Conservation (phyloP, 1,139 yeast species). For the Casaregolazyma lundiana region DNA sequence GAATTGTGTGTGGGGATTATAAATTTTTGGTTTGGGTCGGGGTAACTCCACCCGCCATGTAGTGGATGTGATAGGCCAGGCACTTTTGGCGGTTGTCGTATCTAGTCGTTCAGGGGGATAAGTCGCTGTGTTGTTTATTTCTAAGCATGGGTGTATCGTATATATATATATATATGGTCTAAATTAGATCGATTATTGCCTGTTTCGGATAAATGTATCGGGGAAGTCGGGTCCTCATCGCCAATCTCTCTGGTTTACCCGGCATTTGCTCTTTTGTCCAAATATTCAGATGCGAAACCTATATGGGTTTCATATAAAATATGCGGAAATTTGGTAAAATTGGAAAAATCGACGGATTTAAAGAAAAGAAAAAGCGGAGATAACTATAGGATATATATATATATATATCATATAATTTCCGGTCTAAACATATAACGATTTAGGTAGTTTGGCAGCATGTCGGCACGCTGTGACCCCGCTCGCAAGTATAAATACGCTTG, state of each 20-base stretch:
- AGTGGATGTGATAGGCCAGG: neutral
- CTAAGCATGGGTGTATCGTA: neutral
- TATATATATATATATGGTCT: neutral
- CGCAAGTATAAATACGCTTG: too few species aligned
- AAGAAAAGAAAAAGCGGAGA: too few species aligned
- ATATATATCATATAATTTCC: neutral
- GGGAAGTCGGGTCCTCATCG: neutral
- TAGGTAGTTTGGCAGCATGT: too few species aligned
- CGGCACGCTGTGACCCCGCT: too few species aligned
- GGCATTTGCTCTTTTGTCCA: neutral
- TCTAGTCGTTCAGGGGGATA: too few species aligned
- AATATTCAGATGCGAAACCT: neutral
- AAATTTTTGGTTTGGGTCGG: neutral
- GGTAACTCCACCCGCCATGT: neutral
- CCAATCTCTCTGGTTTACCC: neutral
- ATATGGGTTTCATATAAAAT: neutral
- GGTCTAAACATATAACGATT: too few species aligned
- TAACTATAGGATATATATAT: neutral
- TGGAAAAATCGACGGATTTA: neutral
- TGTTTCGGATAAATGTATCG: neutral
- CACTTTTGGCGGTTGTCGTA: too few species aligned
- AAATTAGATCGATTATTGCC: neutral
- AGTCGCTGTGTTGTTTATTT: too few species aligned
- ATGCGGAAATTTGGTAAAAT: neutral
- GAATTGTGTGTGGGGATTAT: slow-evolving; percentile 1